These are phyloP conservation scores for Alloteropsis angusta DNA, from an alignment of 202 grass and related monocot species.

Conservation along the genomic window DNA sequence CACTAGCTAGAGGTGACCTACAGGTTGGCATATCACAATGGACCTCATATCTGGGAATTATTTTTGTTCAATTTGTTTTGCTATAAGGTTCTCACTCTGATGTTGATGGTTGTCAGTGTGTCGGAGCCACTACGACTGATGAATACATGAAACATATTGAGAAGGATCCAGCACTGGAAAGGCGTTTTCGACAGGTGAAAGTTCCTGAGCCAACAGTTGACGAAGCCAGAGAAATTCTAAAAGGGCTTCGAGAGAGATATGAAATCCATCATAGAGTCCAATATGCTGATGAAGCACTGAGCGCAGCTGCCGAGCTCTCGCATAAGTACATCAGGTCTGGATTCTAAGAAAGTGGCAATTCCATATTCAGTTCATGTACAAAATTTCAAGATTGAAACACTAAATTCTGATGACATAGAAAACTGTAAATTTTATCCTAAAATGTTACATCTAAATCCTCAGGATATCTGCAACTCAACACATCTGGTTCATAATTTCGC, in stretches of 20 bases:
- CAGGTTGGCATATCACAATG: constrained; percentile 26
- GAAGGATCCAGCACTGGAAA: constrained; percentile 64
- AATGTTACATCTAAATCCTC: too few relatives aligned
- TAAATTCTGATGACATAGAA: neutral
- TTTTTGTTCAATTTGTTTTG: neutral
- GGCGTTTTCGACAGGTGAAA: constrained; percentile 60
- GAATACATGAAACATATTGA: constrained; percentile 79
- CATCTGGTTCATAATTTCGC: too few relatives aligned
- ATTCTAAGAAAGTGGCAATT: neutral
- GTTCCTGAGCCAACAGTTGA: constrained; percentile 62
- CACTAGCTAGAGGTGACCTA: constrained; percentile 70
- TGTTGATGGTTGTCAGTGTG: constrained; percentile 33
- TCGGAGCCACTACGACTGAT: constrained; percentile 65
- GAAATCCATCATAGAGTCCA: constrained; percentile 50
- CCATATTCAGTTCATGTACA: neutral
- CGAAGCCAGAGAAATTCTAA: constrained; percentile 49
- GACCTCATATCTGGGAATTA: neutral
- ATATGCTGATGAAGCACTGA: constrained; percentile 42
- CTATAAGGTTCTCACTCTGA: neutral
- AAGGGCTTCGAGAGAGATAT: constrained; percentile 42
- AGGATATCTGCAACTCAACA: too few relatives aligned
- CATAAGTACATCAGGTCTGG: constrained; percentile 61
- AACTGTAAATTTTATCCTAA: too few relatives aligned
- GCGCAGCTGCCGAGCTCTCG: constrained; percentile 41
- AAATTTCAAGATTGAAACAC: neutral